Base-by-base conservation (phyloP, 441 rosid species). In the Populus tomentosa region DNA sequence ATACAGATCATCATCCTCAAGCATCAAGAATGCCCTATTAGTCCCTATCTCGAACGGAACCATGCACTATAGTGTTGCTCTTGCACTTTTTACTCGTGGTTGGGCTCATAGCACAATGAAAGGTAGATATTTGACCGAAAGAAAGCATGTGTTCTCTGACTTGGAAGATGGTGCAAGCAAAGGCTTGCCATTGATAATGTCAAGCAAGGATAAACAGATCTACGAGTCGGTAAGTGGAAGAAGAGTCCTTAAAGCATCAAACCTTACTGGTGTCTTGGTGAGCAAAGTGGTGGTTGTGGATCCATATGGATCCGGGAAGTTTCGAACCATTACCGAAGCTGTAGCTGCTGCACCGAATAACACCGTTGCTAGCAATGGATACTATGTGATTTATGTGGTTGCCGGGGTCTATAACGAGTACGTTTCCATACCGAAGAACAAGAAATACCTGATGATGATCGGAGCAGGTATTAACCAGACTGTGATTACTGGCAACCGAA, bases 321-420 rank as follows among this genome's bases (percentile, higher is more conserved):
- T 81, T 40, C 66, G 75, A 2, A 82, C 79, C 42, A 89, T 88
- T 4, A 84, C 14, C 21, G 89, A 86, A 3, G 95, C 95, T 5
- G 82, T 90, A 8, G 77, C 73, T 9, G 87, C 88, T 18, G 89
- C 93, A 4, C 89, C 95, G 0, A 82, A 82, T 59, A 84, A 84
- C 14, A 78, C 83, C 1, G 78, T 9, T 56, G 61, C 30, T 6
- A 63, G 75, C 62, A 18, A 65, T 10, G 78, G 80, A 21, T 90
- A 90, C 76, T 88, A 69, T 46, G 69, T 87, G 78, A 87, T 90
- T 63, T 85, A 86, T 65, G 84, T 89, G 56, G 76, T 33, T 3
- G 78, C 86, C 6, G 95, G 95, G 0, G 80, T 85, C 24, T 90
- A 87, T 67, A 84, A 87, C 38, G 90, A 90, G 75, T 87, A 87